Conservation (phyloP, 441 rosid species). For the Corymbia calophylla region DNA sequence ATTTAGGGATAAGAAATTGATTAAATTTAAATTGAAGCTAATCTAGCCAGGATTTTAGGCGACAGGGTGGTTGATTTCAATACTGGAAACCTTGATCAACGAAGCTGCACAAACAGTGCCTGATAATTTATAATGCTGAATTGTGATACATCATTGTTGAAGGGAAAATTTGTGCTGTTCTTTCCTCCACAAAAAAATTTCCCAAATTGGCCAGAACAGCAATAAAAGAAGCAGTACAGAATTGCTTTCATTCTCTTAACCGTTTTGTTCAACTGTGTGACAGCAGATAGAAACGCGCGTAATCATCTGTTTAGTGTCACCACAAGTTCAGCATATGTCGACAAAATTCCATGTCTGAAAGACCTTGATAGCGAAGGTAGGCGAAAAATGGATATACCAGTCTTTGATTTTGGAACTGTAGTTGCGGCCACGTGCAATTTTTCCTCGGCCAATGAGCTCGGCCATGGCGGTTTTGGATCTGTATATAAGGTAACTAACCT, state of each 20-base stretch:
- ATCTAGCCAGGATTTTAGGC: not conserved
- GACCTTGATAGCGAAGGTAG: conserved; percentile 9
- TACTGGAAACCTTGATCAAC: not conserved
- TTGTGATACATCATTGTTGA: not conserved
- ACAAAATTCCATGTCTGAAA: conserved; percentile 2
- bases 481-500: conserved; percentile 19
- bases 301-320: not conserved
- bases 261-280: not conserved
- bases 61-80: not conserved
- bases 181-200: not conserved
- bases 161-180: not conserved
- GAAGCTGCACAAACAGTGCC: not conserved
- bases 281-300: not conserved
- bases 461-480: conserved; percentile 28
- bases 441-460: not conserved
- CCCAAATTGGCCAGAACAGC: not conserved
- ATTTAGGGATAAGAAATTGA: not conserved
- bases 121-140: not conserved
- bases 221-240: not conserved
- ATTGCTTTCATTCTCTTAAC: not conserved
- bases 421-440: conserved; percentile 17
- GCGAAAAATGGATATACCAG: conserved; percentile 22
- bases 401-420: conserved; percentile 27
- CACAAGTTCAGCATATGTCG: conserved; percentile 8
- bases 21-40: not conserved